These are phyloP conservation scores for Lablab purpureus DNA, from an alignment of 306 rosid genomes.

Conservation along the genomic window DNA sequence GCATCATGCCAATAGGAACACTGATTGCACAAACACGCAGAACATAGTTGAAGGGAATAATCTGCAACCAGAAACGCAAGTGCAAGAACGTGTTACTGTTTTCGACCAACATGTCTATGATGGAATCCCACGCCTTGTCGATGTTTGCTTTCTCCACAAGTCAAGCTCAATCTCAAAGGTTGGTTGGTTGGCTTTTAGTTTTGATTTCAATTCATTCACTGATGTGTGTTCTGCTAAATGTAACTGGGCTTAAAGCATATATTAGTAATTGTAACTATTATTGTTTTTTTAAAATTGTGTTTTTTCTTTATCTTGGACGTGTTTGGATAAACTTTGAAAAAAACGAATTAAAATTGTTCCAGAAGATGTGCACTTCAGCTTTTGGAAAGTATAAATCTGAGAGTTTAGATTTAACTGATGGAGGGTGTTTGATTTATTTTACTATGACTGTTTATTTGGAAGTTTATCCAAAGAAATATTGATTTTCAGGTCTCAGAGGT, in stretches of 20 bases:
- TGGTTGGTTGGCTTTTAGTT: neutral
- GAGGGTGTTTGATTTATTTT: neutral
- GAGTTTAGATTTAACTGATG: no score
- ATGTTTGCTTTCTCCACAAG: conserved; percentile 46
- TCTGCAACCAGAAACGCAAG: neutral
- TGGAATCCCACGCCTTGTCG: conserved; percentile 69
- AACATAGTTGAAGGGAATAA: neutral
- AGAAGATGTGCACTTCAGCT: neutral
- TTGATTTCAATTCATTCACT: conserved; percentile 2
- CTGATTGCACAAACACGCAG: neutral
- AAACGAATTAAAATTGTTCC: neutral
- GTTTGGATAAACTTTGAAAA: neutral
- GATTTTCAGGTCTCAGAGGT: conserved; percentile 71
- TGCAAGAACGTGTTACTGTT: neutral
- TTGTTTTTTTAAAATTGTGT: neutral
- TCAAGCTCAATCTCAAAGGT: conserved; percentile 49
- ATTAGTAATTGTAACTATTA: no score
- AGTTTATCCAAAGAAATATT: no score
- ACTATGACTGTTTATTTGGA: neutral
- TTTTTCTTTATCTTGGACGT: neutral
- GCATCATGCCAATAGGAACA: neutral
- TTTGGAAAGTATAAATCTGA: no score
- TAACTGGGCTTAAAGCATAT: conserved; percentile 13
- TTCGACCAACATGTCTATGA: conserved; percentile 66
- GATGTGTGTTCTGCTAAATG: neutral